Conservation (phyloP, 1,139 yeast genomes). For the Candida sp. region DNA sequence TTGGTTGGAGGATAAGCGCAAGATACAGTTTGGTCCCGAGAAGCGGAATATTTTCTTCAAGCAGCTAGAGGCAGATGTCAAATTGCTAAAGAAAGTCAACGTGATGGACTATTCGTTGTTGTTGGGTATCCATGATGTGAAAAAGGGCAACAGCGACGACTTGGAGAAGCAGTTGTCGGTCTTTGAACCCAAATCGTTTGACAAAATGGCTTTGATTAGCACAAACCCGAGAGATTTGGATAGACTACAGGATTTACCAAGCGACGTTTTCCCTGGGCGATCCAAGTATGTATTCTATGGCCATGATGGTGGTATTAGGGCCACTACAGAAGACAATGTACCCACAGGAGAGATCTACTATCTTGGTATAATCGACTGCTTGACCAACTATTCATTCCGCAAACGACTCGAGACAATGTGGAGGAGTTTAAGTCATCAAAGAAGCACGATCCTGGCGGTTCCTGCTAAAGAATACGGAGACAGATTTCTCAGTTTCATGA, state of each 20-base stretch:
- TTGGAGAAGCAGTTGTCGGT: conserved; percentile 45
- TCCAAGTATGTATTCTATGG: conserved; percentile 67
- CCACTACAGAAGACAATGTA: conserved; percentile 67
- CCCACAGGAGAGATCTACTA: conserved; percentile 80
- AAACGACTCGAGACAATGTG: conserved; percentile 88
- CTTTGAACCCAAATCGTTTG: conserved; percentile 50
- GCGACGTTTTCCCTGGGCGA: conserved; percentile 52
- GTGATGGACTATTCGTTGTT: conserved; percentile 96
- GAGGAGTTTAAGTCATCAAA: conserved; percentile 72
- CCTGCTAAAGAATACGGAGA: conserved; percentile 93
- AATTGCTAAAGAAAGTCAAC: conserved; percentile 69
- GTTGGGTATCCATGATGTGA: conserved; percentile 83
- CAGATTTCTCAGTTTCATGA: conserved; percentile 77
- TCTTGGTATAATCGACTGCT: conserved; percentile 92
- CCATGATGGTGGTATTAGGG: conserved; percentile 86
- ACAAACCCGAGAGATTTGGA: conserved; percentile 54
- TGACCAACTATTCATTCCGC: conserved; percentile 80
- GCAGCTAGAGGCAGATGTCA: conserved; percentile 80
- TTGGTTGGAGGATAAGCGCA: conserved; percentile 73
- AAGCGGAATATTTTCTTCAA: conserved; percentile 61
- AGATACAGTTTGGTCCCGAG: conserved; percentile 73
- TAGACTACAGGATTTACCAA: conserved; percentile 46
- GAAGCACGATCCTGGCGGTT: conserved; percentile 80
- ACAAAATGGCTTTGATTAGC: conserved; percentile 44
- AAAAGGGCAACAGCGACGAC: conserved; percentile 53